Base-by-base conservation (phyloP, 2,329 filamentous ascomycete genomes). In the Trichoderma citrinoviride region DNA sequence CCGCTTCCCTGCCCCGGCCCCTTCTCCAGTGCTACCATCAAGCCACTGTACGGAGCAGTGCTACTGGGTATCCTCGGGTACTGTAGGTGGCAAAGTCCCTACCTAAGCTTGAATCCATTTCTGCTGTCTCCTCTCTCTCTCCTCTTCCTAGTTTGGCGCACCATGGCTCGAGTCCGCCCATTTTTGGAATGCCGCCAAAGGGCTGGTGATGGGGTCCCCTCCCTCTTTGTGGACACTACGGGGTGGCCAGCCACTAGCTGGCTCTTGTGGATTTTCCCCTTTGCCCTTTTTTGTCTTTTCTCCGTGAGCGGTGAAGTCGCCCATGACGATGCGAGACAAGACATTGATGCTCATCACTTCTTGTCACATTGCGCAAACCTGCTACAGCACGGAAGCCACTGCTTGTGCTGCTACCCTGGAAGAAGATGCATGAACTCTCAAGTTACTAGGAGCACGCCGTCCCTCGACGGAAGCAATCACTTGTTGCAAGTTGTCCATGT, bases 381-480 rank as follows among this genome's bases (percentile, higher is more conserved):
- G 15, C 37, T 17, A 40, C 46, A 17, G 25, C 14, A 37, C 33
- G 33, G 5, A 37, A 37, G 33, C 33, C 12, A 12, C 33, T 37
- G 33, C 33, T 10, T 29, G 23, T 50, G 25, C 25, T 52, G 25
- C 49, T 61, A 61, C 58, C 58, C 58, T 61, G 49, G 58, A 61
- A 29, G 49, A 12, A 44, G n/a, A 37, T 41, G 49, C 58, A 61
- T 61, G 58, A 61, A 44, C 40, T 43, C 23, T 29, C 55, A 37
- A 58, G 47, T 58, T 54, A 61, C 58, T 61, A 61, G 49, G 37
- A 61, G 58, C 58, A 61, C 58, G 40, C 58, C 58, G 49, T 43
- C 21, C 14, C 37, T 52, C 37, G 37, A 44, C 29, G 27, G 37
- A 29, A 25, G 47, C 27, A 29, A 52, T n/a, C 17, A 33, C 43